phyloP scores from a whole-genome alignment of 306 rosid genomes.

The Vigna nakashimae region DNA sequence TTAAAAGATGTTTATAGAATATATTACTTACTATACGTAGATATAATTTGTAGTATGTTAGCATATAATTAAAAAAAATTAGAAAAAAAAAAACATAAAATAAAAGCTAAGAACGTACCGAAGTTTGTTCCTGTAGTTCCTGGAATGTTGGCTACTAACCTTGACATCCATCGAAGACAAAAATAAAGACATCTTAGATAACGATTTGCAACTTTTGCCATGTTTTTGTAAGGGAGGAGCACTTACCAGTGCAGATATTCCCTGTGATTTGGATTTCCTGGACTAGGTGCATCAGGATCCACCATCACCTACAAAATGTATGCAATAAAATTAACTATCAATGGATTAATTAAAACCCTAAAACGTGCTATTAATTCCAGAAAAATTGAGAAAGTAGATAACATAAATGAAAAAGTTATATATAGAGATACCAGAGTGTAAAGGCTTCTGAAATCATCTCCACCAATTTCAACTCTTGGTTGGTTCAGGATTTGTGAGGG shows the following conservation, averaged over 20 bases:
- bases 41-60: background rate
- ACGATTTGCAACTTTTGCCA: background rate
- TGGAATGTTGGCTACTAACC: slow-evolving; percentile 84
- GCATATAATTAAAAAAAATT: background rate
- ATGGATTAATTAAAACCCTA: too few relatives aligned
- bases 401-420: background rate
- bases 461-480: slow-evolving; percentile 54
- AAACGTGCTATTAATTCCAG: too few relatives aligned
- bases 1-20: background rate
- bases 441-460: slow-evolving; percentile 42
- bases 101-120: slow-evolving; percentile 27
- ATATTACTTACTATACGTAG: background rate
- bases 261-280: slow-evolving; percentile 43
- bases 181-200: background rate
- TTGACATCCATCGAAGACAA: background rate
- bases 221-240: background rate
- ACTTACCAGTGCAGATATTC: slow-evolving; percentile 50
- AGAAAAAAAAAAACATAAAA: background rate
- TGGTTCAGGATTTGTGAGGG: slow-evolving; percentile 41
- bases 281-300: slow-evolving; percentile 56
- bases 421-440: slow-evolving; percentile 39
- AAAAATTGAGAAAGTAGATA: too few relatives aligned
- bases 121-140: slow-evolving; percentile 67
- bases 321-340: background rate
- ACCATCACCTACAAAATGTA: slow-evolving; percentile 44